A percentile compares a stretch with the other conserved stretches of the same genome.
Conservation (phyloP, 2,329 filamentous ascomycete genomes). For the Sporothrix schenckii region DNA sequence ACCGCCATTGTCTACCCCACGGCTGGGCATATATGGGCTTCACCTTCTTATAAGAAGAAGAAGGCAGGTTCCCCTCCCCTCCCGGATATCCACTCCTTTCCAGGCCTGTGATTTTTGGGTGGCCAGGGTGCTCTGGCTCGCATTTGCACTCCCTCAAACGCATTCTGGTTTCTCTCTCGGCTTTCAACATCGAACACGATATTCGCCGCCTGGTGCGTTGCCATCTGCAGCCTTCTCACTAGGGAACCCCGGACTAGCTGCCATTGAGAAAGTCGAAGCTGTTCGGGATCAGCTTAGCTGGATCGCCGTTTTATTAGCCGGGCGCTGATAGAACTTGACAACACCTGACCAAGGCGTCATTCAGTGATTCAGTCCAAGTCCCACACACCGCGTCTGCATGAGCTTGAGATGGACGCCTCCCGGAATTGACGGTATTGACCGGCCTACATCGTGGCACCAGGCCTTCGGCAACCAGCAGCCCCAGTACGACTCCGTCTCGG, state of each 20-base stretch:
- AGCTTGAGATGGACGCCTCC: slow-evolving; percentile 31
- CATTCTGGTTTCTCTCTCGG: not conserved
- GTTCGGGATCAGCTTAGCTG: slow-evolving; percentile 11
- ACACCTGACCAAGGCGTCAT: not conserved
- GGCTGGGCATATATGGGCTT: slow-evolving; percentile 16
- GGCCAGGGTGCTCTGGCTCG: too few relatives aligned
- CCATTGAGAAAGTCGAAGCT: slow-evolving; percentile 1
- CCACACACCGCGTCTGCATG: slow-evolving; percentile 25
- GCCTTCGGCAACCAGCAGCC: not conserved
- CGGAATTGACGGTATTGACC: slow-evolving; percentile 30
- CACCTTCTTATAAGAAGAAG: slow-evolving; percentile 24
- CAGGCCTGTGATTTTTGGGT: slow-evolving; percentile 24
- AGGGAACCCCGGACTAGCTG: not conserved
- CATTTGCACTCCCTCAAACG: slow-evolving; percentile 7
- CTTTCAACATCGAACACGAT: slow-evolving; percentile 4
- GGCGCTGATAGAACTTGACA: slow-evolving; percentile 17
- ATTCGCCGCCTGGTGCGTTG: slow-evolving; percentile 17
- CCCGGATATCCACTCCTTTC: slow-evolving; percentile 19
- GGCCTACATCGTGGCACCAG: slow-evolving; percentile 25
- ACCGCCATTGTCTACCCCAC: slow-evolving; percentile 2
- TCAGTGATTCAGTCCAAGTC: not conserved
- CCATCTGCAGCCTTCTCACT: slow-evolving; percentile 1
- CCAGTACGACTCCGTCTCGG: slow-evolving; percentile 27
- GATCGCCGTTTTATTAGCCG: slow-evolving; percentile 25
- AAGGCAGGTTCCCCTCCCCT: slow-evolving; percentile 4